A percentile compares a stretch with the other conserved stretches of the same genome.
Evolutionary conservation across 768 basidiomycete species (phyloP).

Genomic region (Termitomyces sp.): DNA sequence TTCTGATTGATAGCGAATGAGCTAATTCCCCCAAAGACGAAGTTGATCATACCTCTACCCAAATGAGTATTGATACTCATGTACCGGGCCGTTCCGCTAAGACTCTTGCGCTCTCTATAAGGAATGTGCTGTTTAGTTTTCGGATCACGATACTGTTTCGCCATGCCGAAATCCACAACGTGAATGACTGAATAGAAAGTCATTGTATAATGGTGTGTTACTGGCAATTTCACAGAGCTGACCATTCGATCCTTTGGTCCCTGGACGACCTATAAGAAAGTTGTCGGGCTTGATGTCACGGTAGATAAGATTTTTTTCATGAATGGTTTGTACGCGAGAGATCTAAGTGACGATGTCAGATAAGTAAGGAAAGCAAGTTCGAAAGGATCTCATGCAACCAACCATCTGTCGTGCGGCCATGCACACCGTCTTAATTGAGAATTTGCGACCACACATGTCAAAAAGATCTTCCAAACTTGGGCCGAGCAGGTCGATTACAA

Average conservation of each 20-base stretch:
- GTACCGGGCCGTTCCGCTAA: slow-evolving; percentile 96
- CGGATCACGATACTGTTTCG: slow-evolving; percentile 98
- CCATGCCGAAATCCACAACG: slow-evolving; percentile 99
- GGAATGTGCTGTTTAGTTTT: slow-evolving; percentile 99
- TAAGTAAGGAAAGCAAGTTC: slow-evolving; percentile 2
- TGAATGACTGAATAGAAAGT: slow-evolving; percentile 62
- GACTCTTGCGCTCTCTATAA: slow-evolving; percentile 95
- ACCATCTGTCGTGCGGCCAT: slow-evolving; percentile 99
- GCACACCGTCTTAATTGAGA: slow-evolving; percentile 96
- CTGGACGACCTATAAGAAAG: slow-evolving; percentile 93
- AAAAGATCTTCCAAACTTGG: slow-evolving; percentile 97
- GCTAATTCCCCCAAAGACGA: background rate
- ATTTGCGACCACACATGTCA: slow-evolving; percentile 98
- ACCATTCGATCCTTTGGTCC: slow-evolving; percentile 88
- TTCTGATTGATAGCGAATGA: slow-evolving; percentile 39
- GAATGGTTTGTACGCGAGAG: slow-evolving; percentile 93
- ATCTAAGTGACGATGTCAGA: slow-evolving; percentile 47
- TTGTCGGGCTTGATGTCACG: slow-evolving; percentile 99
- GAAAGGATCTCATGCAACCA: slow-evolving; percentile 19
- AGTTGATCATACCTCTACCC: slow-evolving; percentile 69
- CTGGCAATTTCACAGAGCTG: slow-evolving; percentile 17
- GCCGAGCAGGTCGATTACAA: slow-evolving; percentile 97
- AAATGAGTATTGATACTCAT: slow-evolving; percentile 99
- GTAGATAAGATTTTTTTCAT: slow-evolving; percentile 99
- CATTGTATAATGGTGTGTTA: slow-evolving; percentile 1